Conservation (phyloP, 2,329 filamentous ascomycete genomes). For the Aureobasidium subglaciale region DNA sequence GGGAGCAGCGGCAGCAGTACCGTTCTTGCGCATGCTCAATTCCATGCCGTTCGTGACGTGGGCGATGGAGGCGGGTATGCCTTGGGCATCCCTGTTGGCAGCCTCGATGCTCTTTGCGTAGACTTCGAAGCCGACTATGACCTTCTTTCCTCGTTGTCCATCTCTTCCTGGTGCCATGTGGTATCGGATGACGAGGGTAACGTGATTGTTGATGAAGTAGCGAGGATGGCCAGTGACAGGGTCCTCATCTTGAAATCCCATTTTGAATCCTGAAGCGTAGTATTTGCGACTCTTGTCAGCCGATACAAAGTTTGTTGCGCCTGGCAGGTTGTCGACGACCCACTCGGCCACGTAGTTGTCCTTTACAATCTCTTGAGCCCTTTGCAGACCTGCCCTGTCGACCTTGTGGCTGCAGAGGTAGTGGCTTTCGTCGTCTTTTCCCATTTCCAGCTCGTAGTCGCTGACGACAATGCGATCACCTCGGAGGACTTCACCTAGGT, state of each 20-base stretch:
- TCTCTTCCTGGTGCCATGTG: constrained; percentile 62
- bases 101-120: constrained; percentile 76
- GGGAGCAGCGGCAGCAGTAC: constrained; percentile 45
- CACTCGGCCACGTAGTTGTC: constrained; percentile 84
- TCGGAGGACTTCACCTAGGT: constrained; percentile 78
- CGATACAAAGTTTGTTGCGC: constrained; percentile 81
- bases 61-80: constrained; percentile 62
- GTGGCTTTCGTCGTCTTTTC: constrained; percentile 64
- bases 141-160: constrained; percentile 64
- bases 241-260: constrained; percentile 67
- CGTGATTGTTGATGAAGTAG: constrained; percentile 80
- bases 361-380: constrained; percentile 64
- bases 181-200: constrained; percentile 76
- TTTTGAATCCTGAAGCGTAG: constrained; percentile 83
- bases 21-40: constrained; percentile 59
- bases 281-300: constrained; percentile 80
- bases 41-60: constrained; percentile 59
- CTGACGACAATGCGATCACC: constrained; percentile 80
- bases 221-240: constrained; percentile 52
- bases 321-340: constrained; percentile 88
- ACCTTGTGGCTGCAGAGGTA: constrained; percentile 66
- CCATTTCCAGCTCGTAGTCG: constrained; percentile 74
- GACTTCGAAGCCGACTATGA: constrained; percentile 83
- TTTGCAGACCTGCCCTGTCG: constrained; percentile 55
- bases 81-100: constrained; percentile 52